A percentile compares a stretch with the other conserved stretches of the same genome.
phyloP scores from a whole-genome alignment of 495 filamentous ascomycete species.

The Neurospora sp. region DNA sequence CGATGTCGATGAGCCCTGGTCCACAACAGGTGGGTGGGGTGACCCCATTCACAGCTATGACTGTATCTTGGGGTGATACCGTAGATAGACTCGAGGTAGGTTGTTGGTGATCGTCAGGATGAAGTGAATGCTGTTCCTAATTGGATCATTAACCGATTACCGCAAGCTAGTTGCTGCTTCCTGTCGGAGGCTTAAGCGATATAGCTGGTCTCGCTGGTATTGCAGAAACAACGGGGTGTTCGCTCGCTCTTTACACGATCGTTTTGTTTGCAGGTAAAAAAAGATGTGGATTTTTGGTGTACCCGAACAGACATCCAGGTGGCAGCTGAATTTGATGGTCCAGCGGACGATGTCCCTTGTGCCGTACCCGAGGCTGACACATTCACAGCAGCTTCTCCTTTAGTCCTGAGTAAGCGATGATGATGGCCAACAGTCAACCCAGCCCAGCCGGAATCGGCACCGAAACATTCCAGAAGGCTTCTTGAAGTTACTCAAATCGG shows the following conservation, averaged over 20 bases:
- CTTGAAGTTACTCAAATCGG: not conserved
- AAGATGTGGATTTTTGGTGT: not conserved
- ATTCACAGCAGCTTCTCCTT: not conserved
- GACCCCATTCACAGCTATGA: not conserved
- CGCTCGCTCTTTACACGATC: not conserved
- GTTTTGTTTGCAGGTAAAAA: not conserved
- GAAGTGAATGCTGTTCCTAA: not conserved
- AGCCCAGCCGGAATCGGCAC: not conserved
- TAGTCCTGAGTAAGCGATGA: not conserved
- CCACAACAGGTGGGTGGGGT: not conserved
- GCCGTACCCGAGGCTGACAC: not conserved
- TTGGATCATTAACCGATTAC: not conserved
- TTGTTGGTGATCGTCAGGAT: not conserved
- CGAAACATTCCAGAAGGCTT: not conserved
- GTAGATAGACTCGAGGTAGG: not conserved
- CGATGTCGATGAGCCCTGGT: not conserved
- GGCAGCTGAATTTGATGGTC: not conserved
- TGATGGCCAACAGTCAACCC: not conserved
- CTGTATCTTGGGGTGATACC: not conserved
- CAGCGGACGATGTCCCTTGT: not conserved
- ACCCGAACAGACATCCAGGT: not conserved
- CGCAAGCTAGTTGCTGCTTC: not conserved
- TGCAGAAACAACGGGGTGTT: not conserved
- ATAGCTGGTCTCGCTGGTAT: not conserved
- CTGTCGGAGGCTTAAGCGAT: not conserved